A percentile compares a stretch with the other conserved stretches of the same genome.
Conservation (phyloP, 495 filamentous ascomycete genomes). For the Xylaria cubensis region DNA sequence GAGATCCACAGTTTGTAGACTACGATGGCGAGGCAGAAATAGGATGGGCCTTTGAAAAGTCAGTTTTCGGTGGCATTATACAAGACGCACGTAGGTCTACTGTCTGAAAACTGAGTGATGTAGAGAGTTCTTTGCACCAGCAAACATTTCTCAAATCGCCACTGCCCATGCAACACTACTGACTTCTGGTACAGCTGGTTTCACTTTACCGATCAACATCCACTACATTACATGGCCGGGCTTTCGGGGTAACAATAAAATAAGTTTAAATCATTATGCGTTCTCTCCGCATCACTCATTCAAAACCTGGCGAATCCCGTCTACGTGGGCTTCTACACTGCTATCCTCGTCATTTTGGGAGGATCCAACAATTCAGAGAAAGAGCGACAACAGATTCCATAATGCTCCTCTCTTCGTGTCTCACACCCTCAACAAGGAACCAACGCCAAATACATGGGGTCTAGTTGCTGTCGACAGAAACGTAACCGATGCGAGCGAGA, state of each 20-base stretch:
- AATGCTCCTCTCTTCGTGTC: not conserved
- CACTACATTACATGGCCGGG: not conserved
- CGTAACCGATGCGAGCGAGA: not conserved
- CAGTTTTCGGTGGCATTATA: not conserved
- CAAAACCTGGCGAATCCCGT: not conserved
- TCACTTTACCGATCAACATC: not conserved
- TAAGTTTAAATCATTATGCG: not conserved
- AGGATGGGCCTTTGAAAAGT: not conserved
- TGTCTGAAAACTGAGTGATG: not conserved
- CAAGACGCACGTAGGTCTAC: not conserved
- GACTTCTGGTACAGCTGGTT: not conserved
- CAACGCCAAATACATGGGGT: not conserved
- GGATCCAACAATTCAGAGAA: not conserved
- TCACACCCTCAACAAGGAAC: not conserved
- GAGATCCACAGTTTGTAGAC: not conserved
- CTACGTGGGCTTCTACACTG: not conserved
- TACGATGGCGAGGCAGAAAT: constrained; percentile 5
- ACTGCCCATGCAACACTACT: not conserved
- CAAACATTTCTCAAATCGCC: not conserved
- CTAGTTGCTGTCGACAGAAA: not conserved
- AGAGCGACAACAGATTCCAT: not conserved
- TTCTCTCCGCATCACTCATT: not conserved
- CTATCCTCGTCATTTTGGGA: not conserved
- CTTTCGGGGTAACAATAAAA: not conserved
- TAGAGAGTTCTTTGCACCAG: not conserved